Evolutionary conservation across 371 early-diverging fungal species (phyloP), one percentile per base, ranked within the genome.

Genomic region (Cokeromyces recurvatus): DNA sequence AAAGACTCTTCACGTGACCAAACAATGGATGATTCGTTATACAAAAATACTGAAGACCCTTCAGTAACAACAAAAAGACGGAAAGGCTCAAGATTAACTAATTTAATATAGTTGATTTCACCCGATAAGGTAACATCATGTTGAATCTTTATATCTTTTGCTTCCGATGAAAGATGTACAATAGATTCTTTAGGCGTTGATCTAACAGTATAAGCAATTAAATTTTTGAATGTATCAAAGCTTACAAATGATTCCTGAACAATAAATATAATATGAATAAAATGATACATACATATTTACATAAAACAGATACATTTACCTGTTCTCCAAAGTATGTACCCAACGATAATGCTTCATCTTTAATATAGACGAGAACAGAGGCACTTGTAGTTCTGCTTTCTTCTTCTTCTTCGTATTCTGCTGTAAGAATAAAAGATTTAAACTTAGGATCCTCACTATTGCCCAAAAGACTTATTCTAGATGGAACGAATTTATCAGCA

Each of bases 1-100:
- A 94, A 71, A 12, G 90, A 75, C 64, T 95, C 96, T 40, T 92
- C 87, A 27, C 92, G 85, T 20, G 82, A 75, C 96, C 96, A 95
- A 4, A 72, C 22, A 8, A 55, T 24, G 14, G 59, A 63, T 3
- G 66, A 53, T 20, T 55, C 66, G 17, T 71, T 61, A 37, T 76
- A 75, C 34, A 78, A 59, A 16, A 84, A 82, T 0, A 82, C 82
- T 15, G 74, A 74, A 31, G 83, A 86, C 32, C 69, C 62, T 32
- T 77, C 72, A 6, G 79, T 71, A 2, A 68, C 67, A n/a, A 78
- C 62, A 39, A 79, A 48, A 7, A 74, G 41, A 31, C 55, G 39
- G 53, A 68, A 43, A 41, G 64, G 66, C 1, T 44, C 22, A 9
- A 39, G 11, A 8, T 38, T 48, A 7, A 66, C 38, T 2, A 64